phyloP scores from a whole-genome alignment of 345 rosid genomes.

The Pugionium cornutum region DNA sequence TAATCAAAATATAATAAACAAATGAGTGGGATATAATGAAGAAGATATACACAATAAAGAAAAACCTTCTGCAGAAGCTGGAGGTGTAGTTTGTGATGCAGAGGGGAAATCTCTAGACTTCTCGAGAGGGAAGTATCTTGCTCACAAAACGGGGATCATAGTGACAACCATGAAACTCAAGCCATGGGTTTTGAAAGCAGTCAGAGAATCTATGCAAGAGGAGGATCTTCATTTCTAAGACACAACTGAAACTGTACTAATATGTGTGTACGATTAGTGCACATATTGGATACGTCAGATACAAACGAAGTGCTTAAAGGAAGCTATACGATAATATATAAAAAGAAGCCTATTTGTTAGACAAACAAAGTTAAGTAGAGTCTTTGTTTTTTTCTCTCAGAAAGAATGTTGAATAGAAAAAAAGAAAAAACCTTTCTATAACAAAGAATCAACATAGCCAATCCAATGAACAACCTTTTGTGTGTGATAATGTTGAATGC shows the following conservation, averaged over 20 bases:
- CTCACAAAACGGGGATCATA: constrained; percentile 64
- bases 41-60: constrained; percentile 3
- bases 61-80: constrained; percentile 70
- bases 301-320: too few relatives aligned
- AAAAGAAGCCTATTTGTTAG: too few relatives aligned
- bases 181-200: constrained; percentile 74
- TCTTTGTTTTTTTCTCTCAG: too few relatives aligned
- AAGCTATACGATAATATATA: too few relatives aligned
- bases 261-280: too few relatives aligned
- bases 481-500: not conserved
- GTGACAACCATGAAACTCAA: constrained; percentile 73
- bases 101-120: constrained; percentile 74
- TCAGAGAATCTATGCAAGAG: constrained; percentile 63
- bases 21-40: not conserved
- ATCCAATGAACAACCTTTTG: constrained; percentile 15
- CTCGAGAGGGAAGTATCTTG: constrained; percentile 72
- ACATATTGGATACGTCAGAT: too few relatives aligned
- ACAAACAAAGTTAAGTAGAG: too few relatives aligned
- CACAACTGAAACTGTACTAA: not conserved
- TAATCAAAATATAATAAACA: not conserved
- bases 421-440: too few relatives aligned
- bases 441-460: constrained; percentile 25
- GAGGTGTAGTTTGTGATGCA: constrained; percentile 71
- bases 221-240: constrained; percentile 45
- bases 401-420: too few relatives aligned